Evolutionary conservation across 805 yeast genomes (phyloP), one percentile per base, ranked within the genome.

Genomic region (Komagataella mondaviorum): DNA sequence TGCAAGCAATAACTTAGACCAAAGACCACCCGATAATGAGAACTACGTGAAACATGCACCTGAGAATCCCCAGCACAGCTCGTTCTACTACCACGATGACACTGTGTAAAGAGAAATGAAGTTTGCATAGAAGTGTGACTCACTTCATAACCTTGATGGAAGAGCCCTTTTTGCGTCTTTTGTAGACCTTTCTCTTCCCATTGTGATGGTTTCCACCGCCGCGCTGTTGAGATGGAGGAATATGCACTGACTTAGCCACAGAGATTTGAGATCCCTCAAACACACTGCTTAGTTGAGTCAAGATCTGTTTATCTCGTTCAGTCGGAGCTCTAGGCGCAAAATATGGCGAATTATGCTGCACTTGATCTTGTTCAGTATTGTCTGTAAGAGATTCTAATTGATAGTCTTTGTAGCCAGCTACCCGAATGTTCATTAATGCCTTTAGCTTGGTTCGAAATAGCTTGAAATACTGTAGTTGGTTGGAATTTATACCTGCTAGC

Each of bases 31-130:
- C 2, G 88, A 75, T 54, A 80, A 84, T 59, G 64, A 54, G 0
- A 48, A 53, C 2, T 83, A 84, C 56, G 73, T 77, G 18, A 57
- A 55, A 16, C 58, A 55, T 39, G 89, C 86, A 0, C 85, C 88
- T 0, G 54, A 58, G 17, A 76, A 81, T 60, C 90, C 91, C 3
- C 66, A 73, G 49, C 62, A 63, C 49, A 62, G 73, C 1, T 61
- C 60, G 6, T 83, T 81, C 61, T 66, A 64, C 1, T 83, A 79
- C 61, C 82, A 84, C 56, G 89, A 83, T 60, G 88, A 84, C 55
- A 62, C 59, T 1, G 70, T 65, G 6, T 66, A 30, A 46, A 18
- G 18, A 36, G 30, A 46, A 46, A 18, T 23, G 48, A 46, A 22
- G 39, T 14, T 30, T 8, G 14, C 39, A 8, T 30, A 5, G 39